Conservation (phyloP, 169 alveolate genomes). For the Plasmodium yoelii region DNA sequence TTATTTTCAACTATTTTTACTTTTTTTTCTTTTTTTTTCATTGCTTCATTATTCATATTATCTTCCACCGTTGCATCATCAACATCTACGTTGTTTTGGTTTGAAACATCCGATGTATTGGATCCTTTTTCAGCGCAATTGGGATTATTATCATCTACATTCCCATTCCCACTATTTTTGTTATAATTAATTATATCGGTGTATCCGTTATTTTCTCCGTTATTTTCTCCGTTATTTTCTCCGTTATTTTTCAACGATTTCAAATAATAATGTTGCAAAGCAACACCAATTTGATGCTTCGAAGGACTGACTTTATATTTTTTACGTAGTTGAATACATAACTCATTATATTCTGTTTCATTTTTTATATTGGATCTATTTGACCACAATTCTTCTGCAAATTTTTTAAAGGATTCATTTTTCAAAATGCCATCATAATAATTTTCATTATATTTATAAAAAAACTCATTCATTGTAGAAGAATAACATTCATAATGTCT, state of each 20-base stretch:
- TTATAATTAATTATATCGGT: not conserved
- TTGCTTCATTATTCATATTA: not conserved
- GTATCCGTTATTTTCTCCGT: not conserved
- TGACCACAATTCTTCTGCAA: slow-evolving; percentile 72
- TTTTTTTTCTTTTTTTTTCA: not conserved
- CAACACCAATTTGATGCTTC: slow-evolving; percentile 80
- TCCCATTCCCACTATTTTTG: not conserved
- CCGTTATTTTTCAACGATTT: slow-evolving; percentile 16
- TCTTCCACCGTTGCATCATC: not conserved
- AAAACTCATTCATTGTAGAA: slow-evolving; percentile 73
- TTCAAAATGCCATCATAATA: slow-evolving; percentile 73
- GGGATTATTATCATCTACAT: not conserved
- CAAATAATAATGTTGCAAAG: slow-evolving; percentile 66
- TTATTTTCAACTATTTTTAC: not conserved
- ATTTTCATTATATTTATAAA: slow-evolving; percentile 60
- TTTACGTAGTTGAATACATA: slow-evolving; percentile 76
- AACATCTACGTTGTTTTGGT: not conserved
- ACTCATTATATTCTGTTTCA: slow-evolving; percentile 53
- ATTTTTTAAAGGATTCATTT: slow-evolving; percentile 56
- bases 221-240: not conserved
- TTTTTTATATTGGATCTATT: slow-evolving; percentile 44
- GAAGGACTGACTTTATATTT: slow-evolving; percentile 83
- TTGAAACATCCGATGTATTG: not conserved
- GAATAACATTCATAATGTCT: slow-evolving; percentile 76
- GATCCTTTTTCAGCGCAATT: not conserved